These are phyloP conservation scores for Trichosporon coremiiforme DNA, from an alignment of 1,284 basidiomycete genomes.

Conservation along the genomic window DNA sequence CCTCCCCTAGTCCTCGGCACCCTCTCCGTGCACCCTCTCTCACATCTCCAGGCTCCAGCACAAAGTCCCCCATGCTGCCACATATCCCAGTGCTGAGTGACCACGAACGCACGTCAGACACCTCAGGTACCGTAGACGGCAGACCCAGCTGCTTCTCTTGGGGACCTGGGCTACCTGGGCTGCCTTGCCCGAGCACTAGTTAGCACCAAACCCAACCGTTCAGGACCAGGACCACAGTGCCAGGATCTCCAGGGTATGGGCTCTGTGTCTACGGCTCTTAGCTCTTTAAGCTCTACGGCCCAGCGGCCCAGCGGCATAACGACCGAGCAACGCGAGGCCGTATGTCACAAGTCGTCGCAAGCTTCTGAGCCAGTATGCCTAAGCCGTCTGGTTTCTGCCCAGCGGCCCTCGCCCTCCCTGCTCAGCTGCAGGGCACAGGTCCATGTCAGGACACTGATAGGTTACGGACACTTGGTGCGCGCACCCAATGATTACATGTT, in stretches of 20 bases:
- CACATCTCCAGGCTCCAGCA: not conserved
- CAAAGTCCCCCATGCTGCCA: not conserved
- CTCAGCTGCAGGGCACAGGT: not conserved
- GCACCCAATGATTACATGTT: constrained; percentile 15
- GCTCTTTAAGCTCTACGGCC: constrained; percentile 1
- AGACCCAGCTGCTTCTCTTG: not conserved
- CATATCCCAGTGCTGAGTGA: too few species aligned
- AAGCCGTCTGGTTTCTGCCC: not conserved
- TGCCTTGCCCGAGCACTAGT: not conserved
- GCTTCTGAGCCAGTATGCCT: not conserved
- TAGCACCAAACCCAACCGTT: not conserved
- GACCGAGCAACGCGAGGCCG: constrained; percentile 10
- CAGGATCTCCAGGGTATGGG: not conserved
- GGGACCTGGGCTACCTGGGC: not conserved
- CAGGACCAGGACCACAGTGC: not conserved
- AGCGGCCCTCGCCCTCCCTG: not conserved
- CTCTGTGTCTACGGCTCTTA: constrained; percentile 10
- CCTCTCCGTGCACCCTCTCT: constrained; percentile 4
- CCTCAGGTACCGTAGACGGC: constrained; percentile 6
- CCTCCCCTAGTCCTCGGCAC: not conserved
- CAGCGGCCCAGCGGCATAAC: constrained; percentile 1
- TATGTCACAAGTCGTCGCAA: constrained; percentile 5
- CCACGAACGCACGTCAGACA: not conserved
- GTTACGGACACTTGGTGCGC: not conserved
- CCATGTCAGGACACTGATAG: constrained; percentile 1